These are phyloP conservation scores for Fusarium sp. DNA, from an alignment of 2,329 filamentous ascomycete species.

Conservation along the genomic window DNA sequence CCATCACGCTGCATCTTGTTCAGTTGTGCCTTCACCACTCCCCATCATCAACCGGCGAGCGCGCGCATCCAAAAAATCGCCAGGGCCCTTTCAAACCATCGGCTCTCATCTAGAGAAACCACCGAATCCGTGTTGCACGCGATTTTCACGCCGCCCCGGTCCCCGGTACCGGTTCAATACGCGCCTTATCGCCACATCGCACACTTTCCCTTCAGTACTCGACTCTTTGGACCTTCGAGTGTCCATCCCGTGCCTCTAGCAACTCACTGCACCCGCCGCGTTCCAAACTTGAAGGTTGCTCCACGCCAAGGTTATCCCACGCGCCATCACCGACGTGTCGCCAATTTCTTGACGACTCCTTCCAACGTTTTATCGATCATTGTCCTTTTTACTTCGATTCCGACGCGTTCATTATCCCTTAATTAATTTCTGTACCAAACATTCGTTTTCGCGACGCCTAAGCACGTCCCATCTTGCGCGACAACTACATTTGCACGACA, in stretches of 20 bases:
- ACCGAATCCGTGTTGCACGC: conserved; percentile 66
- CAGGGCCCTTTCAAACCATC: conserved; percentile 70
- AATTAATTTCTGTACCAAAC: conserved; percentile 28
- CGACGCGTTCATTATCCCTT: conserved; percentile 45
- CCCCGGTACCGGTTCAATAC: conserved; percentile 55
- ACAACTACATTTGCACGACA: conserved; percentile 51
- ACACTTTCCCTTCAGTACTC: conserved; percentile 56
- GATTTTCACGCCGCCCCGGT: conserved; percentile 62
- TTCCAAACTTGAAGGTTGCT: conserved; percentile 37
- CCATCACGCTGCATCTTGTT: conserved; percentile 63
- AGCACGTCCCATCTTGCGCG: conserved; percentile 36
- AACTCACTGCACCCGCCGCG: conserved; percentile 35
- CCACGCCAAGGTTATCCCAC: conserved; percentile 41
- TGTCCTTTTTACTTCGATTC: conserved; percentile 32
- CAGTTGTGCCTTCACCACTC: conserved; percentile 65
- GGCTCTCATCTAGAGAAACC: conserved; percentile 66
- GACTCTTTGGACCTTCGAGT: conserved; percentile 42
- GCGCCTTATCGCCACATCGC: conserved; percentile 55
- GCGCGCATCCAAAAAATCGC: conserved; percentile 73
- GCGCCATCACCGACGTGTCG: conserved; percentile 47
- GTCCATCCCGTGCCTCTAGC: conserved; percentile 37
- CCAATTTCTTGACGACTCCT: conserved; percentile 38
- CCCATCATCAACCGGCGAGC: conserved; percentile 63
- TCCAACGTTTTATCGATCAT: conserved; percentile 30
- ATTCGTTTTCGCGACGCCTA: conserved; percentile 45